Evolutionary conservation across 768 basidiomycete genomes (phyloP), one percentile per base, ranked within the genome.

Genomic region (Lepiota brunneoincarnata): DNA sequence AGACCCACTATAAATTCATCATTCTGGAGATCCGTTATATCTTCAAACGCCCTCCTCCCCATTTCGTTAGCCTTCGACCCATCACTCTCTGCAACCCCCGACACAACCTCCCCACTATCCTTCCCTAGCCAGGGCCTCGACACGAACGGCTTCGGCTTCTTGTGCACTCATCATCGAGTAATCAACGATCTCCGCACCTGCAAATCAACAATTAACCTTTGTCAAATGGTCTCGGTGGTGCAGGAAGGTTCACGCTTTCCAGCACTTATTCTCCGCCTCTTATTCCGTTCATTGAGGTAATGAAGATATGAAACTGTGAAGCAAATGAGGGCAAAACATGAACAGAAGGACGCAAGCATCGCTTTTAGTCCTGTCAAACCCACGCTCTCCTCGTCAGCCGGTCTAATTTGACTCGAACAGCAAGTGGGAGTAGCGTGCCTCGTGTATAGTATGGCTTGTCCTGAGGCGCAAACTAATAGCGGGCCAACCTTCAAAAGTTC

Each of bases 401-500:
- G 35, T 36, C 7, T 6, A 15, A 7, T 21, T 51, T 20, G 39
- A 31, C 15, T 26, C n/a, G 14, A 47, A 34, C 2, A 14, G 28
- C 7, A 42, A 14, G 20, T 4, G 21, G 43, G 2, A 38, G 39
- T 5, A 20, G 39, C 46, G 18, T 42, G 62, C 64, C 64, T 35
- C 56, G 52, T 17, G 52, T 59, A 49, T 59, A 65, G 23, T 51
- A 52, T 6, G 65, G 65, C 6, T 58, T 58, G 24, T 64, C 61
- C 23, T 57, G 37, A 3, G 60, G 60, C 6, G 54, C 55, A 35
- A 66, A 68, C 4, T n/a, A 66, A 56, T 3, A 65, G 39, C 10
- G 65, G 65, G 2, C 65, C 67, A 43, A 63, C 57, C 63, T 67
- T n/a, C n/a, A n/a, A n/a, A n/a, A n/a, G n/a, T n/a, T n/a, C n/a